Conservation (phyloP, 1,284 basidiomycete species). For the Mrakiaceae sp. region DNA sequence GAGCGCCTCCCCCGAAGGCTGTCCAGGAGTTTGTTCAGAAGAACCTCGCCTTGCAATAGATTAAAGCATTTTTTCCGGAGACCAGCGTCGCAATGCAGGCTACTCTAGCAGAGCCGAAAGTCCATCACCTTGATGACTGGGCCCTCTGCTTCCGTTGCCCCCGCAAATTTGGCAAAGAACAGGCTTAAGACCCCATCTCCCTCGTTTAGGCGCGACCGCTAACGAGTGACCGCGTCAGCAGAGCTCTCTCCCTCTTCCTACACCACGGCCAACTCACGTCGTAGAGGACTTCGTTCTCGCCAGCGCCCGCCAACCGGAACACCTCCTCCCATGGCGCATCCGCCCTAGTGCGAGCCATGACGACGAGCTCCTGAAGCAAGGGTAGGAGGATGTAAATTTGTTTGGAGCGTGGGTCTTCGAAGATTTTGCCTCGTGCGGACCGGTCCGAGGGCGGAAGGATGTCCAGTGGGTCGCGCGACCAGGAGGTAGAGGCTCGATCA, state of each 20-base stretch:
- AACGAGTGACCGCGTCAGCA: not conserved
- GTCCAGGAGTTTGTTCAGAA: not conserved
- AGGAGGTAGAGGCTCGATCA: not conserved
- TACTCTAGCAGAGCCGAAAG: not conserved
- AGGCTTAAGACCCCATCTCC: not conserved
- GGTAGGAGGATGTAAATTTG: not conserved
- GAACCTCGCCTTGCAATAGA: not conserved
- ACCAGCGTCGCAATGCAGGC: not conserved
- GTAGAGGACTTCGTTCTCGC: not conserved
- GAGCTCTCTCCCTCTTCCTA: not conserved
- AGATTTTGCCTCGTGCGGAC: conserved; percentile 16
- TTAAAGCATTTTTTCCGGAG: not conserved
- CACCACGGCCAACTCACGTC: not conserved
- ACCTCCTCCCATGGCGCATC: not conserved
- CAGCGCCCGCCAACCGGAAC: not conserved
- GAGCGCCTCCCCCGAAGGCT: too few species aligned
- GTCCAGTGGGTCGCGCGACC: not conserved
- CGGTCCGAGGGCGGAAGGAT: conserved; percentile 6
- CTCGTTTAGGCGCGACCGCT: not conserved
- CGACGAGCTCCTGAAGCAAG: not conserved
- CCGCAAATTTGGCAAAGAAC: not conserved
- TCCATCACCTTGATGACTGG: not conserved
- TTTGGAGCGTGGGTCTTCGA: not conserved
- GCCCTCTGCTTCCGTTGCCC: not conserved
- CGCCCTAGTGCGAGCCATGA: not conserved